Evolutionary conservation across 768 basidiomycete genomes (phyloP).

Genomic region (Kwoniella heveanensis): DNA sequence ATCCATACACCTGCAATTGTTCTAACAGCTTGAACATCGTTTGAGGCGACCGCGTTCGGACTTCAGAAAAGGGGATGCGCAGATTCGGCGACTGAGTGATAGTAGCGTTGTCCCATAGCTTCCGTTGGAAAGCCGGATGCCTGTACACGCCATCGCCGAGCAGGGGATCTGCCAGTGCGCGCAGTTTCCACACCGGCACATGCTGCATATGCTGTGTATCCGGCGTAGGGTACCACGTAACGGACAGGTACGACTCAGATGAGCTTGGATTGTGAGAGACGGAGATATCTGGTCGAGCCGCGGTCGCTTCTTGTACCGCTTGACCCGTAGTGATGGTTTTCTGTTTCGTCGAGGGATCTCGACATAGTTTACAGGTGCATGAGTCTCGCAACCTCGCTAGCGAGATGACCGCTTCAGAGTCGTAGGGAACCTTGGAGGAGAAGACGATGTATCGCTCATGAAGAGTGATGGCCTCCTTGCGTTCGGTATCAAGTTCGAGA

Average conservation of each 20-base stretch:
- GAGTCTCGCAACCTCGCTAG: conserved; percentile 82
- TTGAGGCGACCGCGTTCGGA: background rate
- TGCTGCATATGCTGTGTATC: background rate
- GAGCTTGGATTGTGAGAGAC: background rate
- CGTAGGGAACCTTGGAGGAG: background rate
- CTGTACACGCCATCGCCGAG: background rate
- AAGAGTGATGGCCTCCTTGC: conserved; percentile 1
- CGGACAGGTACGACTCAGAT: background rate
- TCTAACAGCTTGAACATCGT: conserved; percentile 64
- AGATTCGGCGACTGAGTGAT: conserved; percentile 62
- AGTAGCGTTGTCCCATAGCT: conserved; percentile 60
- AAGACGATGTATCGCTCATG: conserved; percentile 9
- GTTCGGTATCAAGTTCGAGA: background rate
- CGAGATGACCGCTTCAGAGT: conserved; percentile 56
- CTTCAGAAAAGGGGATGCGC: conserved; percentile 45
- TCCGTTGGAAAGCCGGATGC: conserved; percentile 59
- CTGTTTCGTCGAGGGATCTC: conserved; percentile 78
- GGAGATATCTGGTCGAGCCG: background rate
- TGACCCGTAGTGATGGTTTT: conserved; percentile 15
- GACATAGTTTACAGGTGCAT: conserved; percentile 70
- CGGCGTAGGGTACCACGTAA: background rate
- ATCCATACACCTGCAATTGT: conserved; percentile 71
- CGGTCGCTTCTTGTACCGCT: conserved; percentile 4
- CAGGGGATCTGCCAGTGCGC: background rate
- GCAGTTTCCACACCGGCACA: conserved; percentile 2